A percentile compares a stretch with the other conserved stretches of the same genome.
These are phyloP conservation scores for Scutellaria barbata DNA, from an alignment of 257 asterid species.

Conservation along the genomic window DNA sequence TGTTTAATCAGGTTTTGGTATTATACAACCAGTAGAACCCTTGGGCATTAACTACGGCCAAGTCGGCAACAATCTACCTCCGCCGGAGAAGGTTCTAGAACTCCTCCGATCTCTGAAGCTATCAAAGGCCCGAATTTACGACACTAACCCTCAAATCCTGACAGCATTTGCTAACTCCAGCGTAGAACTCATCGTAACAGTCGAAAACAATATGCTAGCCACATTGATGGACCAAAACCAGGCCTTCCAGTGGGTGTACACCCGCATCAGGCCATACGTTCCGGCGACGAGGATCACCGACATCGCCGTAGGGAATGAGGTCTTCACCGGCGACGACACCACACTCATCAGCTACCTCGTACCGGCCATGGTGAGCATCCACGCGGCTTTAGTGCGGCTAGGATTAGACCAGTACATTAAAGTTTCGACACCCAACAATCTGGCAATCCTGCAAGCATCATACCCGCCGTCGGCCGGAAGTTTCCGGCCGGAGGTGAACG, in stretches of 20 bases:
- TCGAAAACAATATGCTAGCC: slow-evolving; percentile 63
- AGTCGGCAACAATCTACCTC: slow-evolving; percentile 75
- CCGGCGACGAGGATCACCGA: slow-evolving; percentile 84
- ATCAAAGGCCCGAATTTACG: slow-evolving; percentile 80
- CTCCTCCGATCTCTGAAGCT: slow-evolving; percentile 67
- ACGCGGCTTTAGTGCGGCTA: slow-evolving; percentile 56
- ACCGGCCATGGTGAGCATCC: slow-evolving; percentile 79
- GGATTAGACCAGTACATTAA: slow-evolving; percentile 58
- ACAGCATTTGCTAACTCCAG: slow-evolving; percentile 71
- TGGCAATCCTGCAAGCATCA: slow-evolving; percentile 69
- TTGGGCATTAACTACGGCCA: slow-evolving; percentile 92
- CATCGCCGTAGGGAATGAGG: slow-evolving; percentile 89
- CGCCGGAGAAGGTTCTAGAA: slow-evolving; percentile 64
- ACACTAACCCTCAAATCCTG: slow-evolving; percentile 71
- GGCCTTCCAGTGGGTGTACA: slow-evolving; percentile 75
- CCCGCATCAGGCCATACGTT: slow-evolving; percentile 57
- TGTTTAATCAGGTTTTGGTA: slow-evolving; percentile 44
- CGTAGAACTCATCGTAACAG: slow-evolving; percentile 72
- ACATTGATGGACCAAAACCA: slow-evolving; percentile 55
- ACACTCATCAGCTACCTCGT: slow-evolving; percentile 60
- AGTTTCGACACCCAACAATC: slow-evolving; percentile 69
- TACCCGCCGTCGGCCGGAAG: slow-evolving; percentile 89
- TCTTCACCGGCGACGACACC: slow-evolving; percentile 66
- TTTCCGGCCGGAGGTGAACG: slow-evolving; percentile 54
- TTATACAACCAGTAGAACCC: slow-evolving; percentile 45